Percentiles rank a stretch among this genome's conserved stretches.
Evolutionary conservation across 2,329 filamentous ascomycete genomes (phyloP).

Genomic region (Rhinocladiella mackenziei): DNA sequence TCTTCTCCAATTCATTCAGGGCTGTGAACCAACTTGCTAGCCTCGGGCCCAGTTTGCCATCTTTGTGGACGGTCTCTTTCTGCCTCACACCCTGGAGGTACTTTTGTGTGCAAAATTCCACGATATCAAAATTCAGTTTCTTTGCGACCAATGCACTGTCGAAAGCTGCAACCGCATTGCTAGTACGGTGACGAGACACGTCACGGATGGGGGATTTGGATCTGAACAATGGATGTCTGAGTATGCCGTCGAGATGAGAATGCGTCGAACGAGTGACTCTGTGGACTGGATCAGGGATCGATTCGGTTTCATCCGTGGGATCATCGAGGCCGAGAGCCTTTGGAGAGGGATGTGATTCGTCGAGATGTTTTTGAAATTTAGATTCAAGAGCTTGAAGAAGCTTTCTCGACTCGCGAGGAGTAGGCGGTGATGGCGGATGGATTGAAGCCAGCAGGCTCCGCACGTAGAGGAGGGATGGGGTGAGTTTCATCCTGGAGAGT

Average conservation of each 20-base stretch:
- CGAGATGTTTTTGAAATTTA: constrained; percentile 61
- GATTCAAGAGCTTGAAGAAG: constrained; percentile 58
- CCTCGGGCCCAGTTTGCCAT: constrained; percentile 17
- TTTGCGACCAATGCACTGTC: constrained; percentile 20
- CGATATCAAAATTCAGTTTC: constrained; percentile 12
- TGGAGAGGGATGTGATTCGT: constrained; percentile 52
- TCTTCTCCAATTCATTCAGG: constrained; percentile 15
- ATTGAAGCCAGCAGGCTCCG: constrained; percentile 53
- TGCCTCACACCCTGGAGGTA: constrained; percentile 17
- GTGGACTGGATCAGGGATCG: constrained; percentile 21
- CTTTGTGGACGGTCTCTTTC: constrained; percentile 9
- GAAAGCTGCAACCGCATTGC: constrained; percentile 21
- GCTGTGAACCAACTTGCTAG: constrained; percentile 24
- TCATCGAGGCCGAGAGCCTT: constrained; percentile 24
- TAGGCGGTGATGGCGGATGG: constrained; percentile 45
- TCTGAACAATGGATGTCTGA: constrained; percentile 25
- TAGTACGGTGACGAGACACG: constrained; percentile 11
- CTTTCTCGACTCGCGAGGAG: constrained; percentile 55
- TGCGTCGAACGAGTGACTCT: constrained; percentile 20
- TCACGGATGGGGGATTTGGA: constrained; percentile 7
- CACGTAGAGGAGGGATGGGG: constrained; percentile 45
- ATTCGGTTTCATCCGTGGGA: constrained; percentile 20
- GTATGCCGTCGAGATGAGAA: constrained; percentile 24
- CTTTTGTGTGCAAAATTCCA: constrained; percentile 17
- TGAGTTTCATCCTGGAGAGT: constrained; percentile 47